A percentile compares a stretch with the other conserved stretches of the same genome.
These are phyloP conservation scores for Teratosphaeria pseudoeucalypti DNA, from an alignment of 2,329 filamentous ascomycete genomes.

Conservation along the genomic window DNA sequence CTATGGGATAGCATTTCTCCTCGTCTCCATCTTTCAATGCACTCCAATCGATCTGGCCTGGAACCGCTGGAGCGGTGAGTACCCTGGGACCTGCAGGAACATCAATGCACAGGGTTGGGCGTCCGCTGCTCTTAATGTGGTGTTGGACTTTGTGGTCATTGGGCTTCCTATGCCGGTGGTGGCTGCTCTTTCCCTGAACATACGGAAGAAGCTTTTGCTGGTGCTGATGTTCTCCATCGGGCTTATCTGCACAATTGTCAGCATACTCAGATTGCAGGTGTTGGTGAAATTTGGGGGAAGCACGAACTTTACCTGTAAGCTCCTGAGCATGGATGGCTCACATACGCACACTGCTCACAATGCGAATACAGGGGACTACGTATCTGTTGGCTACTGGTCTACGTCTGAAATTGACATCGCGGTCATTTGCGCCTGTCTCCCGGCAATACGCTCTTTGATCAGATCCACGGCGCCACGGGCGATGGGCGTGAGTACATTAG, in stretches of 20 bases:
- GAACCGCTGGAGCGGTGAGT: slow-evolving; percentile 5
- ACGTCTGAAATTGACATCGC: slow-evolving; percentile 6
- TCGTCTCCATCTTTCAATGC: slow-evolving; percentile 8
- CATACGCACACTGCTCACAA: background rate
- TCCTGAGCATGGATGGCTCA: background rate
- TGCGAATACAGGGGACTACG: background rate
- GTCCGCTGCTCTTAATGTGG: slow-evolving; percentile 7
- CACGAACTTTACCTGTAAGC: slow-evolving; percentile 6
- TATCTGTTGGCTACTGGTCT: slow-evolving; percentile 6
- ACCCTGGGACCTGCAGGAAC: slow-evolving; percentile 5
- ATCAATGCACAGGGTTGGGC: slow-evolving; percentile 9
- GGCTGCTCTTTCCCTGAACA: slow-evolving; percentile 5
- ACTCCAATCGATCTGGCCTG: slow-evolving; percentile 6
- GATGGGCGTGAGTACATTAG: slow-evolving; percentile 4
- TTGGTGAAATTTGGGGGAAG: slow-evolving; percentile 6
- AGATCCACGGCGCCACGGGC: slow-evolving; percentile 1
- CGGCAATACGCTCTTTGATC: slow-evolving; percentile 4
- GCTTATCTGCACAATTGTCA: slow-evolving; percentile 6
- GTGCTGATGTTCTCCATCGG: slow-evolving; percentile 8
- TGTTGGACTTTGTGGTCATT: slow-evolving; percentile 14
- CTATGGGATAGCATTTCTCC: slow-evolving; percentile 5
- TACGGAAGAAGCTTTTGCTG: slow-evolving; percentile 6
- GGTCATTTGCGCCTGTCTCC: slow-evolving; percentile 9
- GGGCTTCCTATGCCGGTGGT: slow-evolving; percentile 11
- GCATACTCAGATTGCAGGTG: slow-evolving; percentile 6